Evolutionary conservation across 768 basidiomycete genomes (phyloP), one percentile per base, ranked within the genome.

Genomic region (Agaricus bisporus): DNA sequence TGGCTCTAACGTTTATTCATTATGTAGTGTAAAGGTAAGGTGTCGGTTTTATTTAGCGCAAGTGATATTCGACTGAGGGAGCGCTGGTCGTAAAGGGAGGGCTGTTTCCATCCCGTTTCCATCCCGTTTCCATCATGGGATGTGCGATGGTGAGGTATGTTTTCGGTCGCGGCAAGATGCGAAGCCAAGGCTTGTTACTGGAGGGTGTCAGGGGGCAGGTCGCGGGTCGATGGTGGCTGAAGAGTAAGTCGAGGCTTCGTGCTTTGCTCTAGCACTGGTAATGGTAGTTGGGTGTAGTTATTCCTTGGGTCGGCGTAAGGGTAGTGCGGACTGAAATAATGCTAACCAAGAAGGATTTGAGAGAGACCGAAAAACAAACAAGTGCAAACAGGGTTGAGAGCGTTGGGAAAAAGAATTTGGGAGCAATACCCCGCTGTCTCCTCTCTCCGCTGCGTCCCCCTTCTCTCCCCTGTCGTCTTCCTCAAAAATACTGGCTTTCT

Each of bases 331-430:
- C 10, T 18, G 42, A 22, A 44, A 44, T 44, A 26, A 4, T 4
- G 1, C 20, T 18, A 18, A 17, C 28, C 25, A 28, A 4, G 3
- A 26, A 32, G n/a, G 32, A 48, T 29, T 37, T 22, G 35, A 6
- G 38, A 35, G 48, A 4, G 18, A 51, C 25, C 48, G 28, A 18
- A 5, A 22, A 29, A 18, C 37, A 46, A 46, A 55, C 42, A 43
- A n/a, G 25, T 9, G 35, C 43, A 48, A 42, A 49, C 35, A 42
- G 56, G 46, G 44, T 51, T 44, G 55, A 48, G 46, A 2, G 53
- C 42, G 51, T 58, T 51, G 47, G 49, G 54, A 50, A 56, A 54
- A 51, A 46, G 43, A 48, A 48, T 38, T 32, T 48, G 54, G 37
- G 17, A 32, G 28, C 38, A 25, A 44, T 38, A 38, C 52, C 29